A percentile compares a stretch with the other conserved stretches of the same genome.
phyloP scores from a whole-genome alignment of 140 eudicot species.

The Cichorium intybus region DNA sequence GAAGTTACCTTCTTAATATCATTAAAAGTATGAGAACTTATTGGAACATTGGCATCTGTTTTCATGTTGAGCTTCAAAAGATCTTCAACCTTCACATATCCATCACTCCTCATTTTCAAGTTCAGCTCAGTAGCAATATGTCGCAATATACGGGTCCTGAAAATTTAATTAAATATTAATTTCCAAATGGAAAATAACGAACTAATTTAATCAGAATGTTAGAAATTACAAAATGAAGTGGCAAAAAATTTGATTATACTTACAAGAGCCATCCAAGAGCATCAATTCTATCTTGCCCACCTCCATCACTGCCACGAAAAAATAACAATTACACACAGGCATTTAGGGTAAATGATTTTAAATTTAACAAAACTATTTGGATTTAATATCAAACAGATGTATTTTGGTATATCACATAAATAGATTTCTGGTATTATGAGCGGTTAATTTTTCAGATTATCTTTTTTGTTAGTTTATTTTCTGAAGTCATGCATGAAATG shows the following conservation, averaged over 20 bases:
- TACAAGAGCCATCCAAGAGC: slow-evolving; percentile 94
- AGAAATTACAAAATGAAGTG: not conserved
- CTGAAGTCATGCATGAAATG: too few relatives aligned
- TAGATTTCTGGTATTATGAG: too few relatives aligned
- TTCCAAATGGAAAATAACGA: too few relatives aligned
- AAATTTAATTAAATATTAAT: not conserved
- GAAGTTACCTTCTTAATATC: slow-evolving; percentile 77
- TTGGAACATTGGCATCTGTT: slow-evolving; percentile 68
- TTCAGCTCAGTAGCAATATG: slow-evolving; percentile 80
- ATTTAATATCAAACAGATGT: too few relatives aligned
- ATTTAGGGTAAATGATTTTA: too few relatives aligned
- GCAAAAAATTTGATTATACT: slow-evolving; percentile 27
- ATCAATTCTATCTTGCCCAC: slow-evolving; percentile 63
- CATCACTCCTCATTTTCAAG: slow-evolving; percentile 80
- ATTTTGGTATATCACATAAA: too few relatives aligned
- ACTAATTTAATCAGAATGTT: not conserved
- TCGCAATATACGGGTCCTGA: slow-evolving; percentile 82
- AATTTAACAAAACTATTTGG: too few relatives aligned
- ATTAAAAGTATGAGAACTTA: slow-evolving; percentile 64
- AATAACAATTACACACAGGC: too few relatives aligned
- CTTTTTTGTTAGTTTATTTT: too few relatives aligned
- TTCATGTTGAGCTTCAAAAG: slow-evolving; percentile 63
- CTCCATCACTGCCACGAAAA: slow-evolving; percentile 39
- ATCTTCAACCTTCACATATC: slow-evolving; percentile 85
- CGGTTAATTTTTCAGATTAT: too few relatives aligned